Percentiles rank a stretch among this genome's conserved stretches.
These are phyloP conservation scores for Yamadazyma trypodendri DNA, from an alignment of 1,139 yeast species.

Conservation along the genomic window DNA sequence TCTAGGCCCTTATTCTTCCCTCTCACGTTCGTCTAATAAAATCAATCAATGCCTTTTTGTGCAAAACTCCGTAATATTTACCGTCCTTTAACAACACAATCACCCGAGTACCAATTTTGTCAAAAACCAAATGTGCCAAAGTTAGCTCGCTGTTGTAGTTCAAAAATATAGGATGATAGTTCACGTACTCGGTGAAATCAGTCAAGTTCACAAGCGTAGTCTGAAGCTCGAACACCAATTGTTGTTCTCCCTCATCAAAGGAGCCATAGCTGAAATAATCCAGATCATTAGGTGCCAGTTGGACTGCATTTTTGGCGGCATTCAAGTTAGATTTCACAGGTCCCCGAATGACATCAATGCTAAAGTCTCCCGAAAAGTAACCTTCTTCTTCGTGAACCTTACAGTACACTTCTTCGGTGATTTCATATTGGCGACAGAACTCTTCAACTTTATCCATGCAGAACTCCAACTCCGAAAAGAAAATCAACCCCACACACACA, in stretches of 20 bases:
- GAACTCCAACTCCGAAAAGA: slow-evolving; percentile 54
- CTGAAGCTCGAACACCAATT: slow-evolving; percentile 12
- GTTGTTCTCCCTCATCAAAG: slow-evolving; percentile 13
- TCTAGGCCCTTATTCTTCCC: too few species aligned
- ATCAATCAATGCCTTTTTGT: slow-evolving; percentile 56
- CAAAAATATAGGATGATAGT: slow-evolving; percentile 48
- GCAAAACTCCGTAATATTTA: slow-evolving; percentile 51
- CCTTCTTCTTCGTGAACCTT: slow-evolving; percentile 22
- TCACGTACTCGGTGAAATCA: slow-evolving; percentile 46
- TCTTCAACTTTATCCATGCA: slow-evolving; percentile 47
- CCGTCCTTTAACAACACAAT: slow-evolving; percentile 53
- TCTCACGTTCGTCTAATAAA: slow-evolving; percentile 25
- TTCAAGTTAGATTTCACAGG: slow-evolving; percentile 15
- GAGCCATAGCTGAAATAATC: slow-evolving; percentile 35
- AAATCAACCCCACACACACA: slow-evolving; percentile 48
- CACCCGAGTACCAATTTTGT: slow-evolving; percentile 54
- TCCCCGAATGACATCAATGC: slow-evolving; percentile 11
- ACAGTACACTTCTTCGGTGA: slow-evolving; percentile 35
- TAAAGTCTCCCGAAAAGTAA: slow-evolving; percentile 13
- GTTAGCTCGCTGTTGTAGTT: slow-evolving; percentile 52
- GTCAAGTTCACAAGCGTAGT: slow-evolving; percentile 28
- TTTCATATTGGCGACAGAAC: slow-evolving; percentile 25
- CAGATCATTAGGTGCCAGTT: slow-evolving; percentile 7
- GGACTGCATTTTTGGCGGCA: slow-evolving; percentile 12
- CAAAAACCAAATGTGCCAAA: slow-evolving; percentile 54